These are phyloP conservation scores for Thielaviopsis ethacetica DNA, from an alignment of 2,329 filamentous ascomycete genomes.

Conservation along the genomic window DNA sequence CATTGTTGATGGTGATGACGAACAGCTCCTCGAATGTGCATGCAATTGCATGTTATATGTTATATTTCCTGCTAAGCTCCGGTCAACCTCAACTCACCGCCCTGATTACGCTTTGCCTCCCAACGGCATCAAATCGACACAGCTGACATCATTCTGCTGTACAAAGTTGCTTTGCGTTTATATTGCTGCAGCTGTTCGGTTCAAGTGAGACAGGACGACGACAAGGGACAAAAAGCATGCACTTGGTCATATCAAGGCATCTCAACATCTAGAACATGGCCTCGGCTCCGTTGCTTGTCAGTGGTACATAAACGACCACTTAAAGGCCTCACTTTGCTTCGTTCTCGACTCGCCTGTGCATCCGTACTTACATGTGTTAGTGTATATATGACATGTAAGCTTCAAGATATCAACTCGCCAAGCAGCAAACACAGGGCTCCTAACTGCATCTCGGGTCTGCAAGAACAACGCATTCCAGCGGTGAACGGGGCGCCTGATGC, in stretches of 20 bases:
- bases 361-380: not conserved
- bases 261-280: not conserved
- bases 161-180: not conserved
- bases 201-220: not conserved
- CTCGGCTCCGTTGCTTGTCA: not conserved
- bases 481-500: not conserved
- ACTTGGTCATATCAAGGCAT: not conserved
- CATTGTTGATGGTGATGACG: not conserved
- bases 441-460: not conserved
- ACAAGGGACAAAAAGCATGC: not conserved
- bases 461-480: not conserved
- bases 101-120: not conserved
- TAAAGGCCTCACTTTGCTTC: not conserved
- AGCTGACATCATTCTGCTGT: not conserved
- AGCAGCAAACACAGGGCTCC: not conserved
- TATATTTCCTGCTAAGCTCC: not conserved
- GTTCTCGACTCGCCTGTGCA: not conserved
- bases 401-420: not conserved
- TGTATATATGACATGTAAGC: not conserved
- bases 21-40: not conserved
- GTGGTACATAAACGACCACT: not conserved
- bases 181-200: not conserved
- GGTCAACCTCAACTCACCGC: not conserved
- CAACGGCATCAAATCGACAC: not conserved
- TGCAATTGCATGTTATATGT: not conserved